Evolutionary conservation across 768 basidiomycete species (phyloP).

Genomic region (Tylopilus rubrobrunneus): DNA sequence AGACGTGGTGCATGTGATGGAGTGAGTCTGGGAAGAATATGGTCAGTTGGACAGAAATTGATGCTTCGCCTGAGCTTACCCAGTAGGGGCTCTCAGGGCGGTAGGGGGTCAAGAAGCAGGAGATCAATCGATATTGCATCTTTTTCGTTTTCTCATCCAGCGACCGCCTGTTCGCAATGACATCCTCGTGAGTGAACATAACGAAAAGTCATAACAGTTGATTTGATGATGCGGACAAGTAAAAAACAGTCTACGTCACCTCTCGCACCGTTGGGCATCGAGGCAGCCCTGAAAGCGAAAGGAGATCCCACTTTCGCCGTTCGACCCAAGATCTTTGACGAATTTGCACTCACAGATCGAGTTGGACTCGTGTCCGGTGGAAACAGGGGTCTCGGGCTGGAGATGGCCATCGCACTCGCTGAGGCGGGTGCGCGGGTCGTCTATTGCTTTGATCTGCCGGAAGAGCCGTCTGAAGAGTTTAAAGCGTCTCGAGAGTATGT

Average conservation of each 20-base stretch:
- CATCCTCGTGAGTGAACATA: slow-evolving; percentile 6
- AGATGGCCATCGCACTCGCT: slow-evolving; percentile 71
- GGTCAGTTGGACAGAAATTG: not conserved
- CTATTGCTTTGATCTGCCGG: slow-evolving; percentile 66
- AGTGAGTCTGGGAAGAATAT: not conserved
- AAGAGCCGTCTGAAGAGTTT: slow-evolving; percentile 56
- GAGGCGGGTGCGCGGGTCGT: slow-evolving; percentile 70
- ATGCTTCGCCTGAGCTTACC: too few relatives aligned
- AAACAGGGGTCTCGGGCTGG: slow-evolving; percentile 71
- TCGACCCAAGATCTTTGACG: slow-evolving; percentile 52
- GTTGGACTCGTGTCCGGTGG: slow-evolving; percentile 63
- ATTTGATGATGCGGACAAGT: not conserved
- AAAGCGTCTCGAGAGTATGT: slow-evolving; percentile 50
- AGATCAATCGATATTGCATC: slow-evolving; percentile 1
- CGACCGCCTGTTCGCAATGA: slow-evolving; percentile 2
- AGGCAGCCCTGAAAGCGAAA: slow-evolving; percentile 48
- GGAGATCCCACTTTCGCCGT: slow-evolving; percentile 32
- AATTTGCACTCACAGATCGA: slow-evolving; percentile 54
- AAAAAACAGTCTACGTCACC: slow-evolving; percentile 45
- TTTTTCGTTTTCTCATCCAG: not conserved
- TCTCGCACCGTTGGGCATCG: slow-evolving; percentile 59
- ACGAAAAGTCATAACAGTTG: not conserved
- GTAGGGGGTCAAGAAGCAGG: not conserved
- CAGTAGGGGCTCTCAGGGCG: not conserved
- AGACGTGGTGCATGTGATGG: not conserved